Conservation (phyloP, 805 yeast genomes). For the Zygosaccharomyces gambellarensis region DNA sequence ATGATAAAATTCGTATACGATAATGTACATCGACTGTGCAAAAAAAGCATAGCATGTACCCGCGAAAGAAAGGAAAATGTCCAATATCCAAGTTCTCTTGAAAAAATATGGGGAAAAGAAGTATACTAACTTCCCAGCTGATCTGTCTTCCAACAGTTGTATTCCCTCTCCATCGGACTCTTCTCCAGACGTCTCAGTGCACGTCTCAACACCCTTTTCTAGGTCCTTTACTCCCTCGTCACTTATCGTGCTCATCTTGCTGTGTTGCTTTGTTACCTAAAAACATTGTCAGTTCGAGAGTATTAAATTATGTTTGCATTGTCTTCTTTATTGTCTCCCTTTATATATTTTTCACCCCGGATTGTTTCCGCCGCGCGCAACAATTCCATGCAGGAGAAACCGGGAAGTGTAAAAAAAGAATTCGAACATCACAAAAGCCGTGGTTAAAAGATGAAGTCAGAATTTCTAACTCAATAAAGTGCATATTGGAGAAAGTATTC, state of each 20-base stretch:
- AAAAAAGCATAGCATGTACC: not conserved
- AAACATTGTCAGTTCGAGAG: not conserved
- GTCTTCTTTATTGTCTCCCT: not conserved
- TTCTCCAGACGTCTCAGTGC: not conserved
- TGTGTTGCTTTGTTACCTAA: not conserved
- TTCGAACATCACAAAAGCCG: too few species aligned
- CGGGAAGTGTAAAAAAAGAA: not conserved
- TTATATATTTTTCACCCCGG: constrained; percentile 1
- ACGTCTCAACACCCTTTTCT: not conserved
- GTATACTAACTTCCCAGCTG: not conserved
- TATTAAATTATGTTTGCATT: not conserved
- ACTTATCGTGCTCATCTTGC: not conserved
- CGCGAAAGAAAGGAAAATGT: not conserved
- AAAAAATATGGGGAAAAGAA: not conserved
- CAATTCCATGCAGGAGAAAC: not conserved
- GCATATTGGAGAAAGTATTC: too few species aligned
- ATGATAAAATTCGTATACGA: not conserved
- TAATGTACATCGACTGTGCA: not conserved
- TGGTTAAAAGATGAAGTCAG: too few species aligned
- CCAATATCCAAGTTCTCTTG: not conserved
- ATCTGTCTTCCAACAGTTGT: too few species aligned
- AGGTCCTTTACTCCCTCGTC: not conserved
- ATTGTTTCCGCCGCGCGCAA: not conserved
- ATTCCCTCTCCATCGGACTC: too few species aligned
- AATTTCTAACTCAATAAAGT: too few species aligned